phyloP scores from a whole-genome alignment of 2,329 filamentous ascomycete genomes.

The Alternaria arbusti region DNA sequence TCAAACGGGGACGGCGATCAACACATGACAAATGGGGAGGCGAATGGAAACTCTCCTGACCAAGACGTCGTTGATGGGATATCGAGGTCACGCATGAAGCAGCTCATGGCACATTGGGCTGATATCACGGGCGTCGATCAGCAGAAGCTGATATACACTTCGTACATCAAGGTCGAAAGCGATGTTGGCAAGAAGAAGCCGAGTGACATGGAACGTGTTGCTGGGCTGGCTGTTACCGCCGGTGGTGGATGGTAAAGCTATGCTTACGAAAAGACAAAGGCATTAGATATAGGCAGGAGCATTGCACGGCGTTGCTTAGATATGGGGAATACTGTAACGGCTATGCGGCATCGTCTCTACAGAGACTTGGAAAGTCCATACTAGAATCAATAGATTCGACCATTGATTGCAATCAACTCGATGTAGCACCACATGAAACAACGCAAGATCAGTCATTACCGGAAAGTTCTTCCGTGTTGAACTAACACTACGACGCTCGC shows the following conservation, averaged over 20 bases:
- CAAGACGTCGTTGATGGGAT: slow-evolving; percentile 64
- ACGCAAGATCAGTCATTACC: not conserved
- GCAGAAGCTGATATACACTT: slow-evolving; percentile 80
- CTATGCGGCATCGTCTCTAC: not conserved
- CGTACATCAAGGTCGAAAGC: slow-evolving; percentile 89
- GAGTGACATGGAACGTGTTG: slow-evolving; percentile 79
- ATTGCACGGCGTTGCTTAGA: slow-evolving; percentile 13
- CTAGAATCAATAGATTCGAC: not conserved
- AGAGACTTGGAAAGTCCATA: not conserved
- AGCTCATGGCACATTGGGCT: slow-evolving; percentile 78
- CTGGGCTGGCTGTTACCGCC: slow-evolving; percentile 86
- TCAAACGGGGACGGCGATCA: slow-evolving; percentile 50
- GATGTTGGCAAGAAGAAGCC: slow-evolving; percentile 76
- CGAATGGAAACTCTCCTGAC: slow-evolving; percentile 8
- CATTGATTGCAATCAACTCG: not conserved
- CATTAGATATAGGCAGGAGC: slow-evolving; percentile 5
- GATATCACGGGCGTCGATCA: slow-evolving; percentile 71
- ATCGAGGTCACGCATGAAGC: slow-evolving; percentile 69
- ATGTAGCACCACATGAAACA: not conserved
- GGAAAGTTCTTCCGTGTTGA: not conserved
- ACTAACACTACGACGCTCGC: not conserved
- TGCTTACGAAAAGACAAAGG: not conserved
- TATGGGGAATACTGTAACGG: not conserved
- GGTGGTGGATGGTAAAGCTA: slow-evolving; percentile 82
- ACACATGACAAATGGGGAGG: slow-evolving; percentile 27